Conservation (phyloP, 2,329 filamentous ascomycete genomes). For the Triangularia setosa region DNA sequence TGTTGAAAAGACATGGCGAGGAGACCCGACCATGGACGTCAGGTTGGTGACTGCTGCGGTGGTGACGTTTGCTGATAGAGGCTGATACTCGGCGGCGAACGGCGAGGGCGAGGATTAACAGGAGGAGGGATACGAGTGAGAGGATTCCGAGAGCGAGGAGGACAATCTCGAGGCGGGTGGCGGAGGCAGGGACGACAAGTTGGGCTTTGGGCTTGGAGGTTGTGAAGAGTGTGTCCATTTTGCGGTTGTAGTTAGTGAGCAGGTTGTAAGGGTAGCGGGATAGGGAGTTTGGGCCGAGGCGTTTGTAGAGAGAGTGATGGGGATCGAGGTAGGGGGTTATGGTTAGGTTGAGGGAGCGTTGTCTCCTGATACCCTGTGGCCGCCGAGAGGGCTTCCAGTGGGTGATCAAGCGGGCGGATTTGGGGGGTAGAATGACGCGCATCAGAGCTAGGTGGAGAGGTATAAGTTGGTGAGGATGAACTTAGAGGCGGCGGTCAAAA, state of each 20-base stretch:
- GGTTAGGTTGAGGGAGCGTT: neutral
- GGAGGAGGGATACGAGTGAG: slow-evolving; percentile 32
- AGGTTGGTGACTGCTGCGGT: neutral
- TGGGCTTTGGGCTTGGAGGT: neutral
- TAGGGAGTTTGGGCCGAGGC: neutral
- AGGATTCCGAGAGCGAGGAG: slow-evolving; percentile 33
- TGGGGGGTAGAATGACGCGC: neutral
- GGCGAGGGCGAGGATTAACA: slow-evolving; percentile 31
- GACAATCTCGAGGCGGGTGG: slow-evolving; percentile 33
- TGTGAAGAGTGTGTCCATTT: neutral
- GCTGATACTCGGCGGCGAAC: slow-evolving; percentile 18
- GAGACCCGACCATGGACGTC: slow-evolving; percentile 2
- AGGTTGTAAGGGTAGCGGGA: neutral
- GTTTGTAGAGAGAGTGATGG: neutral
- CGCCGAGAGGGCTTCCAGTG: slow-evolving; percentile 12
- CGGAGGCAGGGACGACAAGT: neutral
- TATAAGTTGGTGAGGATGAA: neutral
- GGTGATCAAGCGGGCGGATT: slow-evolving; percentile 1
- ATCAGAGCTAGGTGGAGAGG: neutral
- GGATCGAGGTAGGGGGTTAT: neutral
- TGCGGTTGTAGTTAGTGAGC: neutral
- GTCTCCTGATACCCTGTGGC: neutral
- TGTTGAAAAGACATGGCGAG: slow-evolving; percentile 16
- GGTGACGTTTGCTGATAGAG: neutral
- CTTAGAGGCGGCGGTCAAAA: neutral